A percentile compares a stretch with the other conserved stretches of the same genome.
These are phyloP conservation scores for Tranzscheliella williamsii DNA, from an alignment of 1,284 basidiomycete species.

Conservation along the genomic window DNA sequence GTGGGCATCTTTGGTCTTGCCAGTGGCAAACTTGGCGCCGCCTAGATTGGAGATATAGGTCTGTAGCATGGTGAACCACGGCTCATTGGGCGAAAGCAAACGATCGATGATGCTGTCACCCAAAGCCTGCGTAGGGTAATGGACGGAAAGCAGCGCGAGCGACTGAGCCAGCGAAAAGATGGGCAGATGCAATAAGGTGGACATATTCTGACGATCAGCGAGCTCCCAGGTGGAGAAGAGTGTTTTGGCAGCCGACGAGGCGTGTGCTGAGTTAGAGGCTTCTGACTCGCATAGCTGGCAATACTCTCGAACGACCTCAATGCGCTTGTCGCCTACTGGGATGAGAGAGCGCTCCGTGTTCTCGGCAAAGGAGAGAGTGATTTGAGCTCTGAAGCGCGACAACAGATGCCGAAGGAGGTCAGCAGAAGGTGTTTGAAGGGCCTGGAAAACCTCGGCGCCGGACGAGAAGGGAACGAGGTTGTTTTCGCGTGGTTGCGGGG, in stretches of 20 bases:
- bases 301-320: constrained; percentile 31
- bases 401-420: constrained; percentile 26
- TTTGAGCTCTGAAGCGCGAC: constrained; percentile 28
- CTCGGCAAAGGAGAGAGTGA: constrained; percentile 23
- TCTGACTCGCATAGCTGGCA: constrained; percentile 33
- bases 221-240: constrained; percentile 38
- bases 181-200: constrained; percentile 37
- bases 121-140: constrained; percentile 49
- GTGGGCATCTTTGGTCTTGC: constrained; percentile 15
- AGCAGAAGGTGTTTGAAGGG: constrained; percentile 32
- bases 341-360: constrained; percentile 25
- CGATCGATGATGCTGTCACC: constrained; percentile 43
- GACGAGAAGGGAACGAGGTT: constrained; percentile 16
- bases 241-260: constrained; percentile 15
- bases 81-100: constrained; percentile 34
- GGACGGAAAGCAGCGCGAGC: constrained; percentile 45
- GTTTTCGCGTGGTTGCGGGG: constrained; percentile 2
- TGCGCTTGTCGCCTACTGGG: constrained; percentile 27
- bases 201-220: constrained; percentile 30
- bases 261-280: constrained; percentile 11
- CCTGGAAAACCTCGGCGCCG: constrained; percentile 20
- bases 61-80: constrained; percentile 42
- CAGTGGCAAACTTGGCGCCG: constrained; percentile 12
- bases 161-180: constrained; percentile 52
- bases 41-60: constrained; percentile 35